Conservation (phyloP, 2,329 filamentous ascomycete genomes). For the Pestalotiopsis sp. region DNA sequence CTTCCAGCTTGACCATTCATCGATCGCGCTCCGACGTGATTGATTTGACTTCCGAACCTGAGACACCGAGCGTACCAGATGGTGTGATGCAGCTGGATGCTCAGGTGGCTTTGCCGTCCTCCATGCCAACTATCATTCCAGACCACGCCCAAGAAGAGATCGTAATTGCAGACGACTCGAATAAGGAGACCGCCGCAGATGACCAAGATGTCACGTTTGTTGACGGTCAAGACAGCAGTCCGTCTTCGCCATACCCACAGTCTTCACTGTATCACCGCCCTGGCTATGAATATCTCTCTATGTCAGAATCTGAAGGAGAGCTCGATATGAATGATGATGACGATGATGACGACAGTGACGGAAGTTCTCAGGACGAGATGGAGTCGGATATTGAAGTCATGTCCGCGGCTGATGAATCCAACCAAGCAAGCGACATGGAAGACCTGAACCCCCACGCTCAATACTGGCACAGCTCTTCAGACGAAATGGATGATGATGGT, state of each 20-base stretch:
- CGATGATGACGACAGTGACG: neutral
- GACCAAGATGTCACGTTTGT: neutral
- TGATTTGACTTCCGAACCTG: conserved; percentile 10
- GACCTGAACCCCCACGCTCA: neutral
- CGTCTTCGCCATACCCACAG: no score
- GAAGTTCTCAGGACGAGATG: neutral
- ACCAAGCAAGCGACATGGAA: neutral
- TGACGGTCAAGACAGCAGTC: neutral
- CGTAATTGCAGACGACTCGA: neutral
- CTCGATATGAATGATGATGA: neutral
- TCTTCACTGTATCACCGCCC: neutral
- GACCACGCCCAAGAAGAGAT: neutral
- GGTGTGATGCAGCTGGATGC: neutral
- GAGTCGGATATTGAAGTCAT: neutral
- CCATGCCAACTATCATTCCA: neutral
- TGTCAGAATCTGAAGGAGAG: neutral
- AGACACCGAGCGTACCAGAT: no score
- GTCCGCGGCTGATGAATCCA: neutral
- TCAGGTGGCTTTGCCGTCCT: neutral
- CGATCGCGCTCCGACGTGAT: conserved; percentile 3
- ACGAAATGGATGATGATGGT: neutral
- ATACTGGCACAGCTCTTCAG: neutral
- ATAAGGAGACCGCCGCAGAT: neutral
- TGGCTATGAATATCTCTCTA: neutral
- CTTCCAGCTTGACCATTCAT: neutral